Conservation (phyloP, 805 yeast genomes). For the Saturnispora besseyi region DNA sequence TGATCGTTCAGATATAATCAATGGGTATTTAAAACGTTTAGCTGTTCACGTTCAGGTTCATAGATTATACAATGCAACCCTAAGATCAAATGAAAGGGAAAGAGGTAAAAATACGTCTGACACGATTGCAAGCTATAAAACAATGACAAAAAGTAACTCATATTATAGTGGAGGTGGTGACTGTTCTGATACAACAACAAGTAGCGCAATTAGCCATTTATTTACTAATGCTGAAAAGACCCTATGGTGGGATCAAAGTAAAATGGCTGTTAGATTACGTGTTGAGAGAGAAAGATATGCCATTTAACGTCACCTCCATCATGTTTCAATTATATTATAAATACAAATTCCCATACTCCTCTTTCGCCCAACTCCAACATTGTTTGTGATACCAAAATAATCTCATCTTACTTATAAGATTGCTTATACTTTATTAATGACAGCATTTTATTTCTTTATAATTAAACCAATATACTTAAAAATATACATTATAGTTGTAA, state of each 20-base stretch:
- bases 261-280: conserved; percentile 27
- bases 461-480: background rate
- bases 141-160: conserved; percentile 7
- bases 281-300: conserved; percentile 27
- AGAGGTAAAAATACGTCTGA: background rate
- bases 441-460: background rate
- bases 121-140: conserved; percentile 1
- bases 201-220: conserved; percentile 10
- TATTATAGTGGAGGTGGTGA: conserved; percentile 4
- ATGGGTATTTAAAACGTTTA: conserved; percentile 38
- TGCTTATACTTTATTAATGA: too few species aligned
- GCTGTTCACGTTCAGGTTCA: conserved; percentile 61
- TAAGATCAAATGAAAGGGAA: conserved; percentile 18
- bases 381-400: background rate
- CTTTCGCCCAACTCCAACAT: background rate
- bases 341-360: background rate
- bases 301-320: background rate
- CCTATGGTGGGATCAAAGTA: conserved; percentile 25
- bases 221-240: conserved; percentile 22
- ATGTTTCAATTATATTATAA: background rate
- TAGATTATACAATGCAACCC: conserved; percentile 46
- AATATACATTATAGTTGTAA: conserved; percentile 24
- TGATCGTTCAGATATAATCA: conserved; percentile 38
- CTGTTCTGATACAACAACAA: conserved; percentile 15
- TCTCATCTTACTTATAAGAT: too few species aligned